Base-by-base conservation (phyloP, 2,329 filamentous ascomycete genomes). In the Exserohilum rostratum region DNA sequence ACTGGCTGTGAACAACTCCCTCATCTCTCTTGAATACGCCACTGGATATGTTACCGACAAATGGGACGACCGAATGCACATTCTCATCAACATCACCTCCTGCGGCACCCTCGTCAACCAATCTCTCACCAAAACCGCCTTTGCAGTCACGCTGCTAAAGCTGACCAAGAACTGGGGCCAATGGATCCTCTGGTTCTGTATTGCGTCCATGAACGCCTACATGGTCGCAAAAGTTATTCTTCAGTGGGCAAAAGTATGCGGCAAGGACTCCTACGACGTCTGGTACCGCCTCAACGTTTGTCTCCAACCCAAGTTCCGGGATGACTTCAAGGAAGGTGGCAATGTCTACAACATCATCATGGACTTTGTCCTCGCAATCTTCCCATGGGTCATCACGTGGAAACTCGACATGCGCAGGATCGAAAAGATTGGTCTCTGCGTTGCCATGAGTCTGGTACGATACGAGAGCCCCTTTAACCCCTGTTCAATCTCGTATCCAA, bases 311-410 rank as follows among this genome's bases (percentile, higher is more conserved):
- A 62, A 61, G 2, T 77, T 79, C 22, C 73, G 77, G 3, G 59
- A 77, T 10, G 64, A 77, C 33, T 81, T 82, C 60, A 83, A 83
- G 55, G 78, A 80, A 49, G 80, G 78, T 7, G 81, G 81, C 30
- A 83, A 83, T 57, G 80, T 81, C 5, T 82, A 82, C 65, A 83
- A 83, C 63, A 79, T 83, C 50, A 71, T 83, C 25, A 83, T 82
- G 78, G 82, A 84, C 54, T 82, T 83, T 35, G 59, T 81, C 0
- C 79, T 84, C 60, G 80, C 82, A 0, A 50, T 70, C 7, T 80
- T 83, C 46, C 81, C 81, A 3, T 83, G 80, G 80, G 60, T 80
- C 18, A 77, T 83, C 17, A 80, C 79, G 0, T 79, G 78, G 67
- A 74, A 73, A 2, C 58, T 83, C 39, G 78, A 80, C 50, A 82